Evolutionary conservation across 352 stramenopile genomes (phyloP).

Genomic region (Hyaloperonospora arabidopsidis): DNA sequence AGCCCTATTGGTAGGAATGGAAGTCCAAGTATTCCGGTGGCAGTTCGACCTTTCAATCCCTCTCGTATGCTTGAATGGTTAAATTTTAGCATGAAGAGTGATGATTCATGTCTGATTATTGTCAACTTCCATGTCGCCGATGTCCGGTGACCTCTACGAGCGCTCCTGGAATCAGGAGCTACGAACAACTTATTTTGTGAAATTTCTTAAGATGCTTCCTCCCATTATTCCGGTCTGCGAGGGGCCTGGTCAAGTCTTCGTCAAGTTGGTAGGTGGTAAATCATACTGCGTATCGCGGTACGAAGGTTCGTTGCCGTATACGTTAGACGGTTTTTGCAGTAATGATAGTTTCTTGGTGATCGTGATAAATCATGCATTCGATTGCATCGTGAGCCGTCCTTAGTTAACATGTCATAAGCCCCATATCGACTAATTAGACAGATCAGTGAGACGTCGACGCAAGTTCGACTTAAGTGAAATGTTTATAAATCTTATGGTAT

Average conservation of each 20-base stretch:
- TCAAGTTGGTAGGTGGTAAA: slow-evolving; percentile 17
- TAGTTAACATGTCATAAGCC: slow-evolving; percentile 13
- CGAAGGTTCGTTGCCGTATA: not conserved
- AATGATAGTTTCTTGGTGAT: slow-evolving; percentile 19
- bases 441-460: slow-evolving; percentile 8
- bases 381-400: slow-evolving; percentile 22
- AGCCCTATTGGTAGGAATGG: no score
- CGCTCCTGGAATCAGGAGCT: slow-evolving; percentile 17
- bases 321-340: not conserved
- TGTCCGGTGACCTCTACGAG: slow-evolving; percentile 7
- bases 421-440: slow-evolving; percentile 3
- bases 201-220: slow-evolving; percentile 6
- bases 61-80: slow-evolving; percentile 3
- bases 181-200: slow-evolving; percentile 17
- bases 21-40: slow-evolving; percentile 1
- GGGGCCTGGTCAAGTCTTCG: slow-evolving; percentile 4
- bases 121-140: slow-evolving; percentile 3
- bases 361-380: slow-evolving; percentile 22
- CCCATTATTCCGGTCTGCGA: not conserved
- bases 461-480: slow-evolving; percentile 12
- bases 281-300: slow-evolving; percentile 2
- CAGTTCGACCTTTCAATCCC: slow-evolving; percentile 2
- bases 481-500: slow-evolving; percentile 11
- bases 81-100: slow-evolving; percentile 9
- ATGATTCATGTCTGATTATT: slow-evolving; percentile 8